Percentiles rank a stretch among this genome's conserved stretches.
These are phyloP conservation scores for Lachancea mirantina DNA, from an alignment of 805 yeast genomes.

Conservation along the genomic window DNA sequence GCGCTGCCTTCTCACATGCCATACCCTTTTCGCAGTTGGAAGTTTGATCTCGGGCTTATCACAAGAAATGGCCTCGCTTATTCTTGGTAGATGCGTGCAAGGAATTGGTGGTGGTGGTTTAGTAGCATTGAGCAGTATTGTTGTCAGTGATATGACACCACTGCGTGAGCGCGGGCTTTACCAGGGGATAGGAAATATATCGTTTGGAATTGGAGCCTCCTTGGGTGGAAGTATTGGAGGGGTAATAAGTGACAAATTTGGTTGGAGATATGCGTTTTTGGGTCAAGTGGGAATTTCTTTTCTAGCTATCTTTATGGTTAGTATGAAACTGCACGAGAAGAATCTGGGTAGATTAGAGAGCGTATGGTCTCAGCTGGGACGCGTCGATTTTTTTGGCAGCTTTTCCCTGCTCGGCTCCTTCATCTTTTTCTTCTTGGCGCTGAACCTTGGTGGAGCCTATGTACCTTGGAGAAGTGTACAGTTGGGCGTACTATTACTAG, in stretches of 20 bases:
- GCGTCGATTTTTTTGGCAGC: conserved; percentile 10
- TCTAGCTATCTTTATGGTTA: conserved; percentile 5
- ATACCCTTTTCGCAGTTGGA: conserved; percentile 7
- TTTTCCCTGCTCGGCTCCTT: conserved; percentile 9
- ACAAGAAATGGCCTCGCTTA: conserved; percentile 1
- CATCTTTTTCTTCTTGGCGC: conserved; percentile 10
- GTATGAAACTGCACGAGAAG: conserved; percentile 5
- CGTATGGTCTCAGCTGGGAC: conserved; percentile 5
- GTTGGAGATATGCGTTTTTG: conserved; percentile 10
- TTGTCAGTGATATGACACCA: conserved; percentile 8
- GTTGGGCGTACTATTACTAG: conserved; percentile 6
- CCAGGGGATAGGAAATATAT: conserved; percentile 9
- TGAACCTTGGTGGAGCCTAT: conserved; percentile 9
- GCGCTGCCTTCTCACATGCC: conserved; percentile 5
- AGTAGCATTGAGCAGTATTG: conserved; percentile 6
- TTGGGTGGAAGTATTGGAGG: conserved; percentile 10
- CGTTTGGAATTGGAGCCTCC: conserved; percentile 8
- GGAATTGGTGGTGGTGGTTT: conserved; percentile 11
- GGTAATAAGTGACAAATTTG: conserved; percentile 6
- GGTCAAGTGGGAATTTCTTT: conserved; percentile 7
- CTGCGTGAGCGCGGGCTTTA: conserved; percentile 10
- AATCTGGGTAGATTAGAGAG: conserved; percentile 3
- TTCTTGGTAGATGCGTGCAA: conserved; percentile 6
- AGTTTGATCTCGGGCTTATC: conserved; percentile 7
- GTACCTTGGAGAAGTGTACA: conserved; percentile 10